A percentile compares a stretch with the other conserved stretches of the same genome.
These are phyloP conservation scores for Candida qinlingensis DNA, from an alignment of 805 yeast genomes.

Conservation along the genomic window DNA sequence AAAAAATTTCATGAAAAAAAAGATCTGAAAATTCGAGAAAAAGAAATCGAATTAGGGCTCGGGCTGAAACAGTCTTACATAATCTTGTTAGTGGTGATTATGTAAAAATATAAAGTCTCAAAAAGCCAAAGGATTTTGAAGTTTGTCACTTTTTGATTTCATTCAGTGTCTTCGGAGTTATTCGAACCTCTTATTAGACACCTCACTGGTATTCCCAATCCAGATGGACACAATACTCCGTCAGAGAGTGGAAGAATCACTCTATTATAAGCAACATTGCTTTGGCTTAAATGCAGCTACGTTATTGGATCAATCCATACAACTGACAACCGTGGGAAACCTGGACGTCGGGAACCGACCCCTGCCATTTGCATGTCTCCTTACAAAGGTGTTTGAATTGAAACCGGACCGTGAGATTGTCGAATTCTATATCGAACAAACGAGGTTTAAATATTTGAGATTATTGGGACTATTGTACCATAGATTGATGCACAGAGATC, in stretches of 20 bases:
- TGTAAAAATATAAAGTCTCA: too few relatives aligned
- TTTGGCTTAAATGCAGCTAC: constrained; percentile 44
- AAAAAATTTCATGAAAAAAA: not conserved
- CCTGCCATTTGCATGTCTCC: constrained; percentile 67
- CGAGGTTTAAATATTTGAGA: constrained; percentile 71
- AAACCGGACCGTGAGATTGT: constrained; percentile 61
- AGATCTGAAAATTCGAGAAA: not conserved
- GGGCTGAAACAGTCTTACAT: not conserved
- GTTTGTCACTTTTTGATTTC: too few relatives aligned
- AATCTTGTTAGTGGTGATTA: not conserved
- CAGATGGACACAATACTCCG: constrained; percentile 3
- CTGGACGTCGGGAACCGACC: constrained; percentile 54
- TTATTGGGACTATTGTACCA: constrained; percentile 65
- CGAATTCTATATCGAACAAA: constrained; percentile 48
- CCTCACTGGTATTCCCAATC: too few relatives aligned
- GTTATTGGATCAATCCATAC: constrained; percentile 42
- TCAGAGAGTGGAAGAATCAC: constrained; percentile 31
- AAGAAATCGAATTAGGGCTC: constrained; percentile 1
- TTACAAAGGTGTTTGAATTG: constrained; percentile 72
- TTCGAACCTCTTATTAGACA: too few relatives aligned
- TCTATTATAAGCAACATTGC: constrained; percentile 56
- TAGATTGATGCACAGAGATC: constrained; percentile 31
- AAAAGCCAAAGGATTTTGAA: too few relatives aligned
- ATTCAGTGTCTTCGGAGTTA: too few relatives aligned
- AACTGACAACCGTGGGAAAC: constrained; percentile 50